A percentile compares a stretch with the other conserved stretches of the same genome.
Conservation (phyloP, 441 rosid species). For the Populus hybrid region DNA sequence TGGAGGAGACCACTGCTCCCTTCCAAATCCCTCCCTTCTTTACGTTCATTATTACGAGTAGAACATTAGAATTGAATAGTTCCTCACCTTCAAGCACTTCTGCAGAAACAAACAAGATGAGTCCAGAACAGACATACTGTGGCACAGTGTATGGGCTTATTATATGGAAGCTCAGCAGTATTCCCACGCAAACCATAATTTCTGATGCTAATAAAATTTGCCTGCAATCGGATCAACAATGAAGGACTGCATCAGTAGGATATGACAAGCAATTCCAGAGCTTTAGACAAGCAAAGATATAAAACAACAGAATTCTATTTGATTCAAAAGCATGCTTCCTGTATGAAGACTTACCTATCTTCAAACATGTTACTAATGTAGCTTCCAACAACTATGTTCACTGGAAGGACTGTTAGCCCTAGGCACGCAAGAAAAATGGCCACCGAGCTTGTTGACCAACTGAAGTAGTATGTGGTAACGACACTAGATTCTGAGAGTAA, state of each 20-base stretch:
- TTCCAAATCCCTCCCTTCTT: background rate
- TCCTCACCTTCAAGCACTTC: conserved; percentile 95
- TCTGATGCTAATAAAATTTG: conserved; percentile 95
- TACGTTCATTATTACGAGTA: background rate
- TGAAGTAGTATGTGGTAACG: conserved; percentile 73
- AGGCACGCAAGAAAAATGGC: conserved; percentile 87
- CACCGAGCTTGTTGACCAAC: conserved; percentile 77
- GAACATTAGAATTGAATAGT: conserved; percentile 4
- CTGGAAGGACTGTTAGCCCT: conserved; percentile 93
- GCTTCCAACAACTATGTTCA: conserved; percentile 85
- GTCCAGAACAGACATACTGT: conserved; percentile 89
- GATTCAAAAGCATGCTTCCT: background rate
- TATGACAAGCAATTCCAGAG: background rate
- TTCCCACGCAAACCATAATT: conserved; percentile 73
- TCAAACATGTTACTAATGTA: conserved; percentile 97
- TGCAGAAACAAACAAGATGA: conserved; percentile 93
- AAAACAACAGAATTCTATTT: background rate
- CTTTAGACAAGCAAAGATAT: background rate
- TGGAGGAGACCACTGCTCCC: background rate
- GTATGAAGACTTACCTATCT: conserved; percentile 63
- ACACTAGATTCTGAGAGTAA: conserved; percentile 94
- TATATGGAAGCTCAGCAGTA: conserved; percentile 76
- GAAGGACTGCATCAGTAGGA: conserved; percentile 8
- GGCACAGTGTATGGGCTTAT: conserved; percentile 67
- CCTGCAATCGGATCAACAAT: conserved; percentile 41